Base-by-base conservation (phyloP, 371 early-diverging fungal species). In the Haplosporangium sp. region DNA sequence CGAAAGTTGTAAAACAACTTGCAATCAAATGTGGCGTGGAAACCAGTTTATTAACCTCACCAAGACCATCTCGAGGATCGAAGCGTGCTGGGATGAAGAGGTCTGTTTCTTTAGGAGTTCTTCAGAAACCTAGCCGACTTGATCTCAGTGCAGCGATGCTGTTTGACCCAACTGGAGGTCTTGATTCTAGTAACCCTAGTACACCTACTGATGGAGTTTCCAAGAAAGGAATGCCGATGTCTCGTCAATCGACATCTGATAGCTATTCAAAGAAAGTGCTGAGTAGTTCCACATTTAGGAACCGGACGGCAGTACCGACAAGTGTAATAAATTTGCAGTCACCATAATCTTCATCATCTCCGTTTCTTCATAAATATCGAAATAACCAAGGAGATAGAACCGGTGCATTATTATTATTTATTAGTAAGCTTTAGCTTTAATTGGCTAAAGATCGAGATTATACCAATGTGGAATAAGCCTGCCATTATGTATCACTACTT, bases 1-100 rank as follows among this genome's bases (percentile, higher is more conserved):
- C 82, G 20, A 71, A 74, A 34, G 50, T 81, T 3, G 71, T 71
- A 15, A 58, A 67, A 39, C 63, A 65, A 15, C 75, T 81, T 20
- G 63, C 82, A 2, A 67, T 68, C 56, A 74, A 74, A 53, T 81
- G 82, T 56, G 82, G 82, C 0, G 63, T 71, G 38, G 75, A 81
- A 19, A 71, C 67, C 20, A 65, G 66, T 20, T 60, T 81, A 20
- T 40, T 81, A 39, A 60, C 38, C 15, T 81, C 82, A 0, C 82
- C 82, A 2, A 48, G 74, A 3, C 69, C 74, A 1, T 63, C 67
- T 1, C 60, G 81, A 15, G 60, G 67, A 1, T 55, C 74, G 6
- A 73, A 63, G 52, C 64, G 71, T n/a, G 58, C 70, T 6, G 67
- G 70, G 1, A 67, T 78, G 1, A 56, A 66, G n/a, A 56, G 74